Evolutionary conservation across 768 basidiomycete species (phyloP), one percentile per base, ranked within the genome.

Genomic region (Mycena polygramma): DNA sequence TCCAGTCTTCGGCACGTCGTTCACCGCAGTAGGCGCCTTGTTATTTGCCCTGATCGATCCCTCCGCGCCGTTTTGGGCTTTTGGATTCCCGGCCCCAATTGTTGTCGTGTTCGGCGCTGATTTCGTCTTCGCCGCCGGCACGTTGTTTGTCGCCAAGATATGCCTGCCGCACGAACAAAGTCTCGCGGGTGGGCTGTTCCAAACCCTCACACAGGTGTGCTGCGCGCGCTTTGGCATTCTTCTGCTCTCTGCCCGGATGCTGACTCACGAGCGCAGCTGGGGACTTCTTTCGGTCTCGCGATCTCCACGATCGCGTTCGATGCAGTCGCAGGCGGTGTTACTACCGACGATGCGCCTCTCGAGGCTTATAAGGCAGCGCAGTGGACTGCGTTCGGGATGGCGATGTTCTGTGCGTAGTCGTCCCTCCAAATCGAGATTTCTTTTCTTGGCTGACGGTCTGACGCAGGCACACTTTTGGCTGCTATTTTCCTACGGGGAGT

Each of bases 101-200:
- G 70, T 89, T 59, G 77, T 83, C 46, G 90, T 90, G 22, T 82
- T 89, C 55, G 90, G 90, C 30, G 87, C 86, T 0, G 90, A 91
- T 75, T 90, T 91, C 75, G 84, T 88, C 17, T 91, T 86, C 73
- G 78, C 90, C 0, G 78, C 85, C 3, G 90, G 90, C 22, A 88
- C 86, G 24, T 77, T 91, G 36, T 91, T 89, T 66, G 84, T 91
- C 51, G 85, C 88, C 22, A 86, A 85, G 69, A 80, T 86, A 4
- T 84, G 84, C 20, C 74, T 79, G 2, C 85, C 85, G 17, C 79
- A 86, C 49, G 90, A 91, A 70, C 90, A 91, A 75, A 86, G 85
- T 73, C 79, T 91, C 7, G 87, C 86, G 13, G 90, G 89, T 15
- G 90, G 85, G 17, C 70, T 90, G 26, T 90, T 91, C 78, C 89